phyloP scores from a whole-genome alignment of 2,329 filamentous ascomycete species.

The Monilinia aucupariae region DNA sequence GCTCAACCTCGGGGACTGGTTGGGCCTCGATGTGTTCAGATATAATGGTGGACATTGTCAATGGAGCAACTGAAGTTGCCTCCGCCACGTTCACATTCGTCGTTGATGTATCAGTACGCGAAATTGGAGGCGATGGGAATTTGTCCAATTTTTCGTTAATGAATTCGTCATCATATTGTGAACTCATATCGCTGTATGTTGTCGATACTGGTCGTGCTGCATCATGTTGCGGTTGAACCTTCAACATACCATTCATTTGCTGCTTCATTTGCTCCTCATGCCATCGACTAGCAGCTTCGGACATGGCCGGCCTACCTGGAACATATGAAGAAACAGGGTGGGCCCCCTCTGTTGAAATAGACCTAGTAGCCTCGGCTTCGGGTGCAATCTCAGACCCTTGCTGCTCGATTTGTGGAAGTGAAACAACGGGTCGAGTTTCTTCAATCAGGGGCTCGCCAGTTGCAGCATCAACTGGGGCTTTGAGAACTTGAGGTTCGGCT shows the following conservation, averaged over 20 bases:
- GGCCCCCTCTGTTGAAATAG: slow-evolving; percentile 19
- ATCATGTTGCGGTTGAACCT: slow-evolving; percentile 20
- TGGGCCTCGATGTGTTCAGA: slow-evolving; percentile 37
- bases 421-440: background rate
- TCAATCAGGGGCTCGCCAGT: background rate
- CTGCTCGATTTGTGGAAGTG: background rate
- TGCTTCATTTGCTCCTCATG: slow-evolving; percentile 31
- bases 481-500: background rate
- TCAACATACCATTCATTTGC: slow-evolving; percentile 22
- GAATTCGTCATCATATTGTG: slow-evolving; percentile 44
- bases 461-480: background rate
- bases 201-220: slow-evolving; percentile 42
- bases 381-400: slow-evolving; percentile 18
- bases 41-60: slow-evolving; percentile 36
- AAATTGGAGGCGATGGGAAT: slow-evolving; percentile 50
- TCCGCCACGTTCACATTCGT: slow-evolving; percentile 18
- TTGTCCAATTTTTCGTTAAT: slow-evolving; percentile 49
- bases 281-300: slow-evolving; percentile 33
- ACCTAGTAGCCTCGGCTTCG: slow-evolving; percentile 22
- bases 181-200: slow-evolving; percentile 49
- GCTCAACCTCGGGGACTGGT: background rate
- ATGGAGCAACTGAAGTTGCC: slow-evolving; percentile 17
- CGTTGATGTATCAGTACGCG: slow-evolving; percentile 33
- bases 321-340: slow-evolving; percentile 24
- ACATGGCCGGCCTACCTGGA: slow-evolving; percentile 22